Base-by-base conservation (phyloP, 1,284 basidiomycete species). In the Phlebopus sp. region DNA sequence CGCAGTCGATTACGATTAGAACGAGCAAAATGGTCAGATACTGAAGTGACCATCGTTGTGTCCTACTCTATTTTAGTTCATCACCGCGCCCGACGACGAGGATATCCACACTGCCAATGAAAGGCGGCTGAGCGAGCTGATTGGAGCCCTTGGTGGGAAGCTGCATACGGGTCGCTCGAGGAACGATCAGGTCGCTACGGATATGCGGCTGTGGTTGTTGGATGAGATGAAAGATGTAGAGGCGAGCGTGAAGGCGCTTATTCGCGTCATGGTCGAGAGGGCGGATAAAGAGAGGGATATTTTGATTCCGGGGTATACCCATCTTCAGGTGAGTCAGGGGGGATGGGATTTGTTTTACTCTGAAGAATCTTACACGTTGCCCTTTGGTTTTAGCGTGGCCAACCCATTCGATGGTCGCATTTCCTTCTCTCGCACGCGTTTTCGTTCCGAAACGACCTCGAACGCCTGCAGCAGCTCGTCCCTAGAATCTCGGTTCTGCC, bases 41-140 rank as follows among this genome's bases (percentile, higher is more conserved):
- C 27, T 29, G 5, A 29, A 29, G 10, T 29, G 27, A 14, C 25
- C 34, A n/a, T 17, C 19, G 13, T 36, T 14, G 25, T 5, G 29
- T 15, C 13, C 18, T 2, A 41, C 15, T 41, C 10, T 39, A 29
- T 17, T 37, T 23, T 57, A 92, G 84, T 96, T 97, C 63, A 63
- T 73, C 52, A 71, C 83, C 37, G 74, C 84, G 52, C 73, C 82
- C 13, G 93, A 96, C 58, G 96, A 99, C 64, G 96, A 99, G 64
- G 96, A 99, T 64, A 98, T 99, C 52, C 96, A 99, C 69, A 99
- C 96, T n/a, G 97, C 97, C 49, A 99, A 99, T 64, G 96, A 99
- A 69, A 86, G 97, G 46, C 81, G 96, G 27, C 71, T 99, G 57
- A 92, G 86, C 55, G 96, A 99, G 73, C 72, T 98, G 51, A 92